These are phyloP conservation scores for Zasmidium cellare DNA, from an alignment of 2,329 filamentous ascomycete genomes.

Conservation along the genomic window DNA sequence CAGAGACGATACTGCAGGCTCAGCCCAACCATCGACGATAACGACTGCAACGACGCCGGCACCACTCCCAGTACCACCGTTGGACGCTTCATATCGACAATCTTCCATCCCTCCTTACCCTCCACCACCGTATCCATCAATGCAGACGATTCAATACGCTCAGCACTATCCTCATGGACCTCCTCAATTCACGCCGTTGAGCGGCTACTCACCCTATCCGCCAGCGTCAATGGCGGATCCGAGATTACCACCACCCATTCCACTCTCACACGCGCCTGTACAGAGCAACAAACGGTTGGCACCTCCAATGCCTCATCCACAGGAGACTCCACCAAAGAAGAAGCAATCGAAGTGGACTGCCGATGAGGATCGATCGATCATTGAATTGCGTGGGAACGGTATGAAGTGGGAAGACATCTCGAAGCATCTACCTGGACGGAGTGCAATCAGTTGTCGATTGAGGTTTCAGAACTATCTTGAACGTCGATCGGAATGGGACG, in stretches of 20 bases:
- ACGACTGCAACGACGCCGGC: slow-evolving; percentile 26
- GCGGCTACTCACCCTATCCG: slow-evolving; percentile 30
- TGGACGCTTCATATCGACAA: slow-evolving; percentile 19
- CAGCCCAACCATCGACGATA: slow-evolving; percentile 22
- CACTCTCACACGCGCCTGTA: slow-evolving; percentile 44
- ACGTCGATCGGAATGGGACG: slow-evolving; percentile 89
- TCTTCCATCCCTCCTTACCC: neutral
- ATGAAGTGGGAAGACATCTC: slow-evolving; percentile 99
- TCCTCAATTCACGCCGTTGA: slow-evolving; percentile 28
- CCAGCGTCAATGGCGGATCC: slow-evolving; percentile 29
- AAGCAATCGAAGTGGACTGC: slow-evolving; percentile 97
- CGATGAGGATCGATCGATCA: slow-evolving; percentile 91
- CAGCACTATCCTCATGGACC: slow-evolving; percentile 22
- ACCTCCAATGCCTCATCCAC: slow-evolving; percentile 48
- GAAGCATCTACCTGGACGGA: slow-evolving; percentile 83
- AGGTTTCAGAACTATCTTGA: slow-evolving; percentile 98
- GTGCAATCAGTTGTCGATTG: slow-evolving; percentile 88
- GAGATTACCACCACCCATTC: slow-evolving; percentile 26
- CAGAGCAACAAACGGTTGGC: slow-evolving; percentile 41
- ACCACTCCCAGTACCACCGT: slow-evolving; percentile 20
- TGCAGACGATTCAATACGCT: slow-evolving; percentile 31
- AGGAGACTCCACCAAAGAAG: slow-evolving; percentile 76
- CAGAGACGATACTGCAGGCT: slow-evolving; percentile 24
- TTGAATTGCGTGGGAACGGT: slow-evolving; percentile 81
- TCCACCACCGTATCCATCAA: slow-evolving; percentile 24